Percentiles rank a stretch among this genome's conserved stretches.
phyloP scores from a whole-genome alignment of 768 basidiomycete genomes.

The Coprinopsis strossmayeri region DNA sequence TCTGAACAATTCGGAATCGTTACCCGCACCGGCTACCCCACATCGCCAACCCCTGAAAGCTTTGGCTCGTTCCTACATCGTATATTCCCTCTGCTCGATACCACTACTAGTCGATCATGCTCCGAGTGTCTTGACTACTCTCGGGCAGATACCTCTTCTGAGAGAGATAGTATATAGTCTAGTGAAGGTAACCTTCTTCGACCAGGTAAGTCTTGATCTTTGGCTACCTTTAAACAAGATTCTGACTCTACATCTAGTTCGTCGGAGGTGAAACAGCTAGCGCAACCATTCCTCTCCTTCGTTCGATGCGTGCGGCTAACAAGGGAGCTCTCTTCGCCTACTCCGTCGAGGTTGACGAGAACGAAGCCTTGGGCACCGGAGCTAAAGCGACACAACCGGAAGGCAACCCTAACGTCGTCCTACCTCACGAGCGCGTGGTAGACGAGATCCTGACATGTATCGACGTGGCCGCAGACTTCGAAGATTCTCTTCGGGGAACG shows the following conservation, averaged over 20 bases:
- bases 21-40: neutral
- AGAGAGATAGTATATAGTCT: conserved; percentile 58
- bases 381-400: conserved; percentile 3
- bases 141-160: conserved; percentile 52
- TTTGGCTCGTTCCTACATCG: conserved; percentile 62
- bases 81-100: conserved; percentile 76
- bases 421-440: conserved; percentile 57
- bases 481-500: conserved; percentile 37
- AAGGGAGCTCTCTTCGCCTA: conserved; percentile 78
- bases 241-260: conserved; percentile 43
- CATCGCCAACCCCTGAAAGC: conserved; percentile 10
- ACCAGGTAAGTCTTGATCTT: conserved; percentile 46
- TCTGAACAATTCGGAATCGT: conserved; percentile 4
- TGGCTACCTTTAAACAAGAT: neutral
- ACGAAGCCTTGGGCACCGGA: conserved; percentile 12
- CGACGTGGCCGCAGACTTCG: conserved; percentile 77
- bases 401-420: conserved; percentile 16
- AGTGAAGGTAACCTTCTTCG: conserved; percentile 79
- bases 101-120: conserved; percentile 72
- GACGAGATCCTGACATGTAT: conserved; percentile 73
- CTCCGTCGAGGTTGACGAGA: conserved; percentile 71
- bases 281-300: conserved; percentile 59
- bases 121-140: conserved; percentile 51
- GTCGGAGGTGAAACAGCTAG: conserved; percentile 83
- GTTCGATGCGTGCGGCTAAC: conserved; percentile 53